phyloP scores from a whole-genome alignment of 2,329 filamentous ascomycete genomes.

The Ceratocystis huliohia region DNA sequence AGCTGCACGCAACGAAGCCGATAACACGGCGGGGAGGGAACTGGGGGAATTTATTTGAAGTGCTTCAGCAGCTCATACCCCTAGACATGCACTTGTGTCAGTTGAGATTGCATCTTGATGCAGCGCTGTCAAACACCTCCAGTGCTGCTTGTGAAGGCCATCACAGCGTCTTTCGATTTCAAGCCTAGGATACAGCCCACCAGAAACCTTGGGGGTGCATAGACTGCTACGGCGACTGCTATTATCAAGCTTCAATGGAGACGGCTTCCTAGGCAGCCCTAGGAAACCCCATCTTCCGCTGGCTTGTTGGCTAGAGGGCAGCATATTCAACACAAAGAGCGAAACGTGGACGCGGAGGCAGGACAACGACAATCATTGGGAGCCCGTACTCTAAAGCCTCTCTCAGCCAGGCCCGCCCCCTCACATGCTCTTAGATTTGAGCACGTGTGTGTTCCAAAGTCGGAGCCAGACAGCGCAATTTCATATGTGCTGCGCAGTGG shows the following conservation, averaged over 20 bases:
- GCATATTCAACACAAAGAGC: background rate
- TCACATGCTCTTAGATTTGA: constrained; percentile 33
- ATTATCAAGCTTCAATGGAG: background rate
- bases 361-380: background rate
- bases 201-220: too few species aligned
- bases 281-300: too few species aligned
- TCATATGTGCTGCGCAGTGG: constrained; percentile 56
- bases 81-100: background rate
- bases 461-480: constrained; percentile 46
- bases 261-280: too few species aligned
- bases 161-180: background rate
- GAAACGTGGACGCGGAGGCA: background rate
- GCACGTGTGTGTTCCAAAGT: constrained; percentile 47
- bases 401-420: background rate
- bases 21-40: constrained; percentile 57
- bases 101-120: constrained; percentile 33
- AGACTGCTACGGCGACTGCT: background rate
- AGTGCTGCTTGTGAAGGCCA: constrained; percentile 35
- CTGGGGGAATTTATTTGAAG: constrained; percentile 57
- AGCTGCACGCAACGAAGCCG: constrained; percentile 51
- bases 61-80: constrained; percentile 49
- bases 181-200: too few species aligned
- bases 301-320: too few species aligned
- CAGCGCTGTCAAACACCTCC: constrained; percentile 40
- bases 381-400: background rate